phyloP scores from a whole-genome alignment of 108 stramenopile species.

The Thalassiosira profunda region DNA sequence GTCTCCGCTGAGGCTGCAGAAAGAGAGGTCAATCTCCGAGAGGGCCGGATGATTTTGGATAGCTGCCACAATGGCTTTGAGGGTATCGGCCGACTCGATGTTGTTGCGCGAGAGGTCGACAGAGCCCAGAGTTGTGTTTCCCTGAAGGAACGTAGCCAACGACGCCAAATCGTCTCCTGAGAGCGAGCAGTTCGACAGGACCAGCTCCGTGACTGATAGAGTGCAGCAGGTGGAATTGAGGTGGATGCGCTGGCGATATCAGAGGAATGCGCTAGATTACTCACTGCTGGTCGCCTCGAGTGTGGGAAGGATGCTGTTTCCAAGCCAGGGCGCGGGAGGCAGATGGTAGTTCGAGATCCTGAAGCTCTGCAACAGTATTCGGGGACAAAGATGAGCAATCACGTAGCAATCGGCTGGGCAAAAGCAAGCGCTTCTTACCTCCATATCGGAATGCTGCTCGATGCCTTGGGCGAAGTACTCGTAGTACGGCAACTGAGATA shows the following conservation, averaged over 20 bases:
- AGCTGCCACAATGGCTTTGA: conserved; percentile 1
- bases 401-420: too few species aligned
- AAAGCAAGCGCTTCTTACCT: too few species aligned
- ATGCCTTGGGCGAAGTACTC: neutral
- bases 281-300: neutral
- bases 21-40: neutral
- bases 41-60: conserved; percentile 9
- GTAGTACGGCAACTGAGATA: conserved; percentile 1
- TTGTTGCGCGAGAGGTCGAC: conserved; percentile 15
- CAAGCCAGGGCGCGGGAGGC: neutral
- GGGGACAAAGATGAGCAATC: too few species aligned
- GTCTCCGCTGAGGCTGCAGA: neutral
- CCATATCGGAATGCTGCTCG: neutral
- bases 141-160: neutral
- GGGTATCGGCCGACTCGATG: conserved; percentile 3
- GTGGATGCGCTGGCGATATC: too few species aligned
- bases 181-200: conserved; percentile 9
- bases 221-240: too few species aligned
- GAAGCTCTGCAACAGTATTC: too few species aligned
- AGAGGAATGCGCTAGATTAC: neutral
- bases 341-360: neutral
- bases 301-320: neutral
- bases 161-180: neutral
- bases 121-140: neutral
- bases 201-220: neutral